These are phyloP conservation scores for Colletotrichum orbiculare DNA, from an alignment of 2,329 filamentous ascomycete genomes.

Conservation along the genomic window DNA sequence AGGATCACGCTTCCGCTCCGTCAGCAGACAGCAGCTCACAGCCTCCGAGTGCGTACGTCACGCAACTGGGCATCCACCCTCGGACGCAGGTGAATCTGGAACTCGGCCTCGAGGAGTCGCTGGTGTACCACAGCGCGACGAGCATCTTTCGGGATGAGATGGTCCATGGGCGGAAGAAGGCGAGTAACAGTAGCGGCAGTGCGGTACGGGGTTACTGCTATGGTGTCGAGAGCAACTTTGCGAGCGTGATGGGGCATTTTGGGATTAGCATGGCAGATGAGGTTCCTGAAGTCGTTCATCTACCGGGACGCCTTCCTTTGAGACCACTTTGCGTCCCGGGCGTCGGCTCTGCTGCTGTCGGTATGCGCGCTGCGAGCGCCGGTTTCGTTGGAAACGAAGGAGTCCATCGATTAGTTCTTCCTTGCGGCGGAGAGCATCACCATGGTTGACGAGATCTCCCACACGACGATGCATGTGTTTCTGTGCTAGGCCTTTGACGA, in stretches of 20 bases:
- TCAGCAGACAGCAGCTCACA: neutral
- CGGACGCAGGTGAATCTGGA: slow-evolving; percentile 12
- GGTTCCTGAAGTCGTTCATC: slow-evolving; percentile 40
- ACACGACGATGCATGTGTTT: slow-evolving; percentile 41
- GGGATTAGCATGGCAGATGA: slow-evolving; percentile 40
- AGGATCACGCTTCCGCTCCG: neutral
- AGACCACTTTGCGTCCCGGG: slow-evolving; percentile 33
- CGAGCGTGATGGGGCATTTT: slow-evolving; percentile 39
- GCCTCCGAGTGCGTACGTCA: neutral
- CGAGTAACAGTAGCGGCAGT: neutral
- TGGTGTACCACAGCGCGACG: slow-evolving; percentile 39
- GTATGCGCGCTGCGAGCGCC: slow-evolving; percentile 41
- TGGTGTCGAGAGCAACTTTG: slow-evolving; percentile 33
- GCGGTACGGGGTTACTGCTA: slow-evolving; percentile 8
- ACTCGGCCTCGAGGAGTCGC: slow-evolving; percentile 33
- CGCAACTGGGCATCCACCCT: slow-evolving; percentile 6
- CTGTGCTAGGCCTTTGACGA: slow-evolving; percentile 45
- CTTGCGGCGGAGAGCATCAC: slow-evolving; percentile 42
- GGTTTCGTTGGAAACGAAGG: slow-evolving; percentile 32
- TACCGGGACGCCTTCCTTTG: slow-evolving; percentile 43
- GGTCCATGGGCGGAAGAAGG: neutral
- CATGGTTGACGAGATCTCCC: slow-evolving; percentile 39
- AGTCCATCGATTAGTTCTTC: slow-evolving; percentile 38
- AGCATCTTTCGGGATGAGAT: slow-evolving; percentile 42
- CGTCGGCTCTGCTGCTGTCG: slow-evolving; percentile 37